A percentile compares a stretch with the other conserved stretches of the same genome.
These are phyloP conservation scores for Cordyceps farinosa DNA, from an alignment of 2,329 filamentous ascomycete species.

Conservation along the genomic window DNA sequence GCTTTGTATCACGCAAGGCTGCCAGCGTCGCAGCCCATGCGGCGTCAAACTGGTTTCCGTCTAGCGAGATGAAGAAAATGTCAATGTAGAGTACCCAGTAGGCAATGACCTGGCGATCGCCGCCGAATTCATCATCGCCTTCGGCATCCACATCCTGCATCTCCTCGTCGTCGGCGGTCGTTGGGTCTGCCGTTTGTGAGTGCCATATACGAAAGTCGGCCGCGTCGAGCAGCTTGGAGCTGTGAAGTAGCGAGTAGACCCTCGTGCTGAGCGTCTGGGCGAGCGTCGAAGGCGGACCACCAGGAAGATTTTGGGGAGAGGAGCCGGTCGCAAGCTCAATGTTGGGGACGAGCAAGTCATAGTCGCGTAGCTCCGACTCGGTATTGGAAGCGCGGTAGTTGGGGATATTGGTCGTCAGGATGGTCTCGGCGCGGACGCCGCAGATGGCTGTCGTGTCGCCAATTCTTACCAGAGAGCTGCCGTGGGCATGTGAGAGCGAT, in stretches of 20 bases:
- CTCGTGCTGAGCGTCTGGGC: slow-evolving; percentile 84
- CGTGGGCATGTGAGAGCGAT: slow-evolving; percentile 83
- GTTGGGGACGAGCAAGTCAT: slow-evolving; percentile 84
- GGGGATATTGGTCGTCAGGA: slow-evolving; percentile 71
- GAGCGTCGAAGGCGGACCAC: slow-evolving; percentile 71
- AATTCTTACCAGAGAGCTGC: slow-evolving; percentile 80
- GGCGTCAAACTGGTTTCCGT: slow-evolving; percentile 88
- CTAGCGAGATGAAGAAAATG: slow-evolving; percentile 87
- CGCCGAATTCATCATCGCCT: slow-evolving; percentile 28
- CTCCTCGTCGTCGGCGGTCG: slow-evolving; percentile 42
- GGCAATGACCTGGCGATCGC: slow-evolving; percentile 59
- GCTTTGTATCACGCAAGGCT: slow-evolving; percentile 70
- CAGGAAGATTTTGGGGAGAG: slow-evolving; percentile 79
- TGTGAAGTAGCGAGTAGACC: slow-evolving; percentile 72
- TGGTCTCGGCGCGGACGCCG: slow-evolving; percentile 81
- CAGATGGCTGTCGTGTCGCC: slow-evolving; percentile 95
- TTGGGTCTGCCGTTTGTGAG: slow-evolving; percentile 46
- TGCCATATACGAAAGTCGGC: slow-evolving; percentile 73
- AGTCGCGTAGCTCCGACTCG: slow-evolving; percentile 51
- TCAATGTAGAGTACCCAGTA: slow-evolving; percentile 97
- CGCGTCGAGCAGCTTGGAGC: slow-evolving; percentile 61
- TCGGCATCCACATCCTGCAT: slow-evolving; percentile 39
- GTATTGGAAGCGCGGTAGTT: slow-evolving; percentile 51
- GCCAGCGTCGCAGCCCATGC: slow-evolving; percentile 83
- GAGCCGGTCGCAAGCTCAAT: slow-evolving; percentile 89